A percentile compares a stretch with the other conserved stretches of the same genome.
Evolutionary conservation across 179 eudicot genomes (phyloP).

Genomic region (Gypsophila paniculata): DNA sequence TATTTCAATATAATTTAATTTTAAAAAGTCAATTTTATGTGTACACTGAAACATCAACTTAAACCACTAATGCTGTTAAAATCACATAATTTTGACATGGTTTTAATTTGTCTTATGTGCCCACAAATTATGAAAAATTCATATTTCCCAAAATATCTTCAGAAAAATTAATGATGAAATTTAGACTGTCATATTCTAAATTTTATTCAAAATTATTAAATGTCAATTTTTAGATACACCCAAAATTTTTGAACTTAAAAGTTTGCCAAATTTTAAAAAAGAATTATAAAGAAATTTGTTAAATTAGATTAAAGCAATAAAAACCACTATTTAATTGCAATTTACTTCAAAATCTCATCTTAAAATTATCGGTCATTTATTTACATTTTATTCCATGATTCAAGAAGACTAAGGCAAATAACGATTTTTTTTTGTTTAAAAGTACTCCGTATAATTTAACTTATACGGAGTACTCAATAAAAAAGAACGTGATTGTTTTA

Average conservation of each 20-base stretch:
- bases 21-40: not conserved
- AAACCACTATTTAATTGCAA: not conserved
- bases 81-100: not conserved
- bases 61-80: not conserved
- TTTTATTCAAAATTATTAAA: not conserved
- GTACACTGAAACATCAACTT: not conserved
- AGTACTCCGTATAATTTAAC: too few species aligned
- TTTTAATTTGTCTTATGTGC: not conserved
- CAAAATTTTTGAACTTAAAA: not conserved
- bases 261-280: not conserved
- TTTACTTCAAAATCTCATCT: too few species aligned
- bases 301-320: not conserved
- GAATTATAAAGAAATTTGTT: not conserved
- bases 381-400: too few species aligned
- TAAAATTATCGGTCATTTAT: too few species aligned
- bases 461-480: too few species aligned
- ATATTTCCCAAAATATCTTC: not conserved
- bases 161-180: not conserved
- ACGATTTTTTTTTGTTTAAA: too few species aligned
- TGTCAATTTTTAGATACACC: not conserved
- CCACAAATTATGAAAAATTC: not conserved
- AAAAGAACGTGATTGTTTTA: too few species aligned
- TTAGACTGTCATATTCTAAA: not conserved
- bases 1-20: not conserved
- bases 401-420: too few species aligned